Evolutionary conservation across 495 filamentous ascomycete species (phyloP).

Genomic region (Podospora pseudopauciseta): DNA sequence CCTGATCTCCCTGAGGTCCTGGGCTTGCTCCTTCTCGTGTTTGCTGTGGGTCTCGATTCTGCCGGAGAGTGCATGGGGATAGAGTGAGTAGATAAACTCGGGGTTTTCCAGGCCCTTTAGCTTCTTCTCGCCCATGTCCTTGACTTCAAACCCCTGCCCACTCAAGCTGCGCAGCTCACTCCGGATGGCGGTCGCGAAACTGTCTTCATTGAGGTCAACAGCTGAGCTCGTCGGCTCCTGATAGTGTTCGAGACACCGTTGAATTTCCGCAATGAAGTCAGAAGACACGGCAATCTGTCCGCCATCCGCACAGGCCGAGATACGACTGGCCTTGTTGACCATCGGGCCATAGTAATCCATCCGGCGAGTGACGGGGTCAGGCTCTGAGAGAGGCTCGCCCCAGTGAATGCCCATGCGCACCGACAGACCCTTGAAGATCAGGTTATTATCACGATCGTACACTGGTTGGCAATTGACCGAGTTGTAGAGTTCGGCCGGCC

Average conservation of each 20-base stretch:
- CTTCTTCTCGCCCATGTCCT: slow-evolving; percentile 88
- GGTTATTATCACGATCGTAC: slow-evolving; percentile 75
- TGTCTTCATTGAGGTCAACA: slow-evolving; percentile 59
- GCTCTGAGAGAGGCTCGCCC: slow-evolving; percentile 90
- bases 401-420: slow-evolving; percentile 98
- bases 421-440: slow-evolving; percentile 89
- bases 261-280: slow-evolving; percentile 94
- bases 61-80: slow-evolving; percentile 81
- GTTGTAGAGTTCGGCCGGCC: slow-evolving; percentile 88
- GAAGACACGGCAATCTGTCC: slow-evolving; percentile 95
- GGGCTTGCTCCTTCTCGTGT: slow-evolving; percentile 37
- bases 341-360: slow-evolving; percentile 99
- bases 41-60: slow-evolving; percentile 63
- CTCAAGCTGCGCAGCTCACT: slow-evolving; percentile 82
- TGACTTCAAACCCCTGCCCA: slow-evolving; percentile 93
- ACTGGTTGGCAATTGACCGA: slow-evolving; percentile 80
- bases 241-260: slow-evolving; percentile 82
- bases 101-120: slow-evolving; percentile 97
- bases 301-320: slow-evolving; percentile 91
- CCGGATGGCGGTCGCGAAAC: slow-evolving; percentile 63
- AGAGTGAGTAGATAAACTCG: slow-evolving; percentile 90
- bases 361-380: slow-evolving; percentile 89
- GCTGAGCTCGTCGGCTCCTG: slow-evolving; percentile 67
- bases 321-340: slow-evolving; percentile 94
- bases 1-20: slow-evolving; percentile 44